These are phyloP conservation scores for Linderniella brevidens DNA, from an alignment of 257 asterid species.

Conservation along the genomic window DNA sequence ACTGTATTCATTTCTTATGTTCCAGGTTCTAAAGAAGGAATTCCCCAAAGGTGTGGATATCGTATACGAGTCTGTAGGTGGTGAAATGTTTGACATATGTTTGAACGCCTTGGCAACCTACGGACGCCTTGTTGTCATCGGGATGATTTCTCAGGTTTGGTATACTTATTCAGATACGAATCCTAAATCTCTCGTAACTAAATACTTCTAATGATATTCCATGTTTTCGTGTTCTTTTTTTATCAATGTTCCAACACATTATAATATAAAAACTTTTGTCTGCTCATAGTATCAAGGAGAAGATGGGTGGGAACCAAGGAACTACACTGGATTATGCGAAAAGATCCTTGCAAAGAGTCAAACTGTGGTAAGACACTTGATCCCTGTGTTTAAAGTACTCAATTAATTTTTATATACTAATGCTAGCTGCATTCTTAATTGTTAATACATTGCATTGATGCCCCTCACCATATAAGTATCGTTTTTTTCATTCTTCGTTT, in stretches of 20 bases:
- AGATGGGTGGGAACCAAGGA: slow-evolving; percentile 71
- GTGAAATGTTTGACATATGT: slow-evolving; percentile 79
- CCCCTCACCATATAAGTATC: too few relatives aligned
- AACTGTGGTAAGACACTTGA: slow-evolving; percentile 51
- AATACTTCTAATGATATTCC: too few relatives aligned
- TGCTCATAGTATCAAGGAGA: slow-evolving; percentile 84
- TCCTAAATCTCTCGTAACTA: too few relatives aligned
- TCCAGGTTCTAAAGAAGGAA: slow-evolving; percentile 62
- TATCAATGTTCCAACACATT: background rate
- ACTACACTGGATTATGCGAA: slow-evolving; percentile 75
- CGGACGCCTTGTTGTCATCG: slow-evolving; percentile 86
- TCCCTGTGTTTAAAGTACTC: too few relatives aligned
- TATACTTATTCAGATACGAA: background rate
- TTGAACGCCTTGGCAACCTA: slow-evolving; percentile 70
- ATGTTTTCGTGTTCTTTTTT: background rate
- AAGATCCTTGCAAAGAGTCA: slow-evolving; percentile 89
- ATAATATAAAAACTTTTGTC: background rate
- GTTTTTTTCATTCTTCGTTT: too few relatives aligned
- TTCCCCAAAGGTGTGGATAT: slow-evolving; percentile 85
- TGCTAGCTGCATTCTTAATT: too few relatives aligned
- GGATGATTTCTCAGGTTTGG: slow-evolving; percentile 88
- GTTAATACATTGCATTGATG: too few relatives aligned
- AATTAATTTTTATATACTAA: too few relatives aligned
- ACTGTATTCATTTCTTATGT: slow-evolving; percentile 5
- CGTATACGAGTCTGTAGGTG: slow-evolving; percentile 93